phyloP scores from a whole-genome alignment of 306 rosid genomes.

The Neltuma alba region DNA sequence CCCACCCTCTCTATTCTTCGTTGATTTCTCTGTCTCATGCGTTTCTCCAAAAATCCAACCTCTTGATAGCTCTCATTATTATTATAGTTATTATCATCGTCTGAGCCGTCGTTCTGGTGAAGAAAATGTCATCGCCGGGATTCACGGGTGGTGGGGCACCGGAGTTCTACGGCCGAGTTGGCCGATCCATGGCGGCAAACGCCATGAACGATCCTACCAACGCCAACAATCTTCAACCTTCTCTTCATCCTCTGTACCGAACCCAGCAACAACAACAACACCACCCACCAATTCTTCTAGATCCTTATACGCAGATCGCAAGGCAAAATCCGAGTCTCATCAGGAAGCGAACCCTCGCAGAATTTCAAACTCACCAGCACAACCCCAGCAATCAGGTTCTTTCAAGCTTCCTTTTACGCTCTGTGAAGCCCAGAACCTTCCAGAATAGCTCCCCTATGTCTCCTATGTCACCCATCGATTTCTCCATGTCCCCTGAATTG shows the following conservation, averaged over 20 bases:
- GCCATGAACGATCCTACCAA: constrained; percentile 45
- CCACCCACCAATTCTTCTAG: constrained; percentile 49
- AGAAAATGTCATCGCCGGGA: constrained; percentile 70
- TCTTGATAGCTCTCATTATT: constrained; percentile 32
- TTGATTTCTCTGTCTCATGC: constrained; percentile 47
- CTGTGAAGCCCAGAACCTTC: constrained; percentile 63
- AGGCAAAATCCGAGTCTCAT: constrained; percentile 45
- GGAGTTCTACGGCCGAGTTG: constrained; percentile 48
- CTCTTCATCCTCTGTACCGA: constrained; percentile 54
- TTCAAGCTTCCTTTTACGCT: constrained; percentile 53
- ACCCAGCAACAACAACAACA: constrained; percentile 48
- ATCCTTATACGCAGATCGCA: constrained; percentile 65
- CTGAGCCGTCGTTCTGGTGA: not conserved
- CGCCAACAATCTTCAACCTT: constrained; percentile 28
- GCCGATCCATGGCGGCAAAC: constrained; percentile 52
- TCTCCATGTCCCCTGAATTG: constrained; percentile 43
- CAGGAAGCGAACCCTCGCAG: constrained; percentile 77
- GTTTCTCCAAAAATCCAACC: constrained; percentile 48
- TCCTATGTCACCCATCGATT: constrained; percentile 62
- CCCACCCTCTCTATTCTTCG: constrained; percentile 24
- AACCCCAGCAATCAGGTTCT: constrained; percentile 43
- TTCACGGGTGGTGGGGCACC: constrained; percentile 65
- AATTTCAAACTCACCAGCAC: constrained; percentile 53
- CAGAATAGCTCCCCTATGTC: constrained; percentile 54
- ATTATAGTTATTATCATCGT: not conserved